Percentiles rank a stretch among this genome's conserved stretches.
phyloP scores from a whole-genome alignment of 1,284 basidiomycete genomes.

The Marasmius sp. region DNA sequence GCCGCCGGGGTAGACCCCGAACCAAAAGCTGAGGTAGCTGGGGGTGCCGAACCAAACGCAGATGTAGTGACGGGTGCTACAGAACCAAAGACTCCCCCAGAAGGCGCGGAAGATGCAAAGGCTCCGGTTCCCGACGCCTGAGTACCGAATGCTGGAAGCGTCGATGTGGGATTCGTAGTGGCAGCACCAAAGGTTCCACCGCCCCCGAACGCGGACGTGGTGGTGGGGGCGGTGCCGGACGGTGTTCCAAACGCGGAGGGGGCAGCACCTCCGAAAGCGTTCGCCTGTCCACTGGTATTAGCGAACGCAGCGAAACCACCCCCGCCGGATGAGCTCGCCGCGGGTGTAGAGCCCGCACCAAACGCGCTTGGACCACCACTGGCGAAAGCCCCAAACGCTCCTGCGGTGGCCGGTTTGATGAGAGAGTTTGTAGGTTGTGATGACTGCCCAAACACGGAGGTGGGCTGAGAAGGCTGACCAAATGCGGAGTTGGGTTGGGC shows the following conservation, averaged over 20 bases:
- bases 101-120: not conserved
- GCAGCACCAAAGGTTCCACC: not conserved
- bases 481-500: conserved; percentile 16
- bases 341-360: conserved; percentile 17
- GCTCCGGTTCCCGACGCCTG: not conserved
- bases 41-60: conserved; percentile 15
- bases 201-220: not conserved
- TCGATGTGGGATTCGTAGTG: not conserved
- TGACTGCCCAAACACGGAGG: conserved; percentile 32
- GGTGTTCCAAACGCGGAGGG: conserved; percentile 5
- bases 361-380: conserved; percentile 21
- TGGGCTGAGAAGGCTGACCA: conserved; percentile 20
- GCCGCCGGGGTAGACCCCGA: not conserved
- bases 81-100: not conserved
- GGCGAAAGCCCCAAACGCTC: conserved; percentile 35
- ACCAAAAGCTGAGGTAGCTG: conserved; percentile 10
- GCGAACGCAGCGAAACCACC: conserved; percentile 39
- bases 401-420: conserved; percentile 29
- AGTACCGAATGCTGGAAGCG: conserved; percentile 3
- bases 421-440: conserved; percentile 17
- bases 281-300: conserved; percentile 16
- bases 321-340: conserved; percentile 12
- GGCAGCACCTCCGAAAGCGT: conserved; percentile 23
- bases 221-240: not conserved
- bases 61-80: conserved; percentile 11